Evolutionary conservation across 2,329 filamentous ascomycete species (phyloP).

Genomic region (Dendryphion nanum): DNA sequence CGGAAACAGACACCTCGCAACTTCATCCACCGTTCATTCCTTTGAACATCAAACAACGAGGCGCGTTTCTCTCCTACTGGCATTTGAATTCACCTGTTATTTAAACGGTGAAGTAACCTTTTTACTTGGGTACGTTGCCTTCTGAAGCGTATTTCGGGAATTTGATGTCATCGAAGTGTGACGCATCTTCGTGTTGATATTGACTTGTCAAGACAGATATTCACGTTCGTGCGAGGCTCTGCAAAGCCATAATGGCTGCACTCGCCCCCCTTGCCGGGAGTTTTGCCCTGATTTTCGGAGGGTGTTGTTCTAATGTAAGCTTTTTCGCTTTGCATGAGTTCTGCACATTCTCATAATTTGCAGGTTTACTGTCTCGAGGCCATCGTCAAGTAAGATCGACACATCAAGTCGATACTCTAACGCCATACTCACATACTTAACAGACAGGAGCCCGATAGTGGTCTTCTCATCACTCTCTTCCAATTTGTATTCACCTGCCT

Average conservation of each 20-base stretch:
- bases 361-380: slow-evolving; percentile 95
- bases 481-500: slow-evolving; percentile 64
- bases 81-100: no score
- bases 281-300: slow-evolving; percentile 86
- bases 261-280: slow-evolving; percentile 52
- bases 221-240: no score
- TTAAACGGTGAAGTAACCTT: no score
- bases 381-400: slow-evolving; percentile 75
- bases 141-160: no score
- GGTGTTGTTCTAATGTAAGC: slow-evolving; percentile 88
- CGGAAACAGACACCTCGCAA: no score
- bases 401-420: background rate
- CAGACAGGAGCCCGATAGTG: slow-evolving; percentile 80
- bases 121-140: no score
- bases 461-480: slow-evolving; percentile 61
- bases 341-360: slow-evolving; percentile 7
- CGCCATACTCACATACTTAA: slow-evolving; percentile 7
- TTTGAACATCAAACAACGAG: no score
- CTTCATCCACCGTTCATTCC: no score
- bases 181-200: no score
- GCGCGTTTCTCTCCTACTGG: no score
- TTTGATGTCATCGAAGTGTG: no score
- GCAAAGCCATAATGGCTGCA: slow-evolving; percentile 26
- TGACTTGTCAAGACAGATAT: no score
- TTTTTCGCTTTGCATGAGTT: background rate